Evolutionary conservation across 1,284 basidiomycete genomes (phyloP), one percentile per base, ranked within the genome.

Genomic region (Schizophyllum commune): DNA sequence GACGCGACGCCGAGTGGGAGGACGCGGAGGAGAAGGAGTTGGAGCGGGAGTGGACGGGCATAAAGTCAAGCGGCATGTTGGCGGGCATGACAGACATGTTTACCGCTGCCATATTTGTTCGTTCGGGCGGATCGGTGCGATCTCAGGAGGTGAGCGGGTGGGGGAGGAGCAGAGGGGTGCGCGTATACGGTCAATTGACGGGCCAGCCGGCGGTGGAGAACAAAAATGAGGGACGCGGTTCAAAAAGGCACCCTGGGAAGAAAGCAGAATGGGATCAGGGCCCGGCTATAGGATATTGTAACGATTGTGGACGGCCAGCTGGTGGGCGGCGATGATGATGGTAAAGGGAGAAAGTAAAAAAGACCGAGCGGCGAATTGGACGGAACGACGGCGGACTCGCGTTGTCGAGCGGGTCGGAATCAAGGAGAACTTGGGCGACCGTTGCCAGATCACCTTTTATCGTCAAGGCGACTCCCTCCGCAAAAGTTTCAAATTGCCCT

Each of bases 11-110:
- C 1, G 86, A 86, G 69, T 84, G 83, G 60, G 85, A 83, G 62
- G 85, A 87, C 60, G 82, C 79, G 58, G 88, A 90, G 55, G 88
- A 88, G 70, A 88, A 81, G 21, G 89, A 92, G 72, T 80, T 83
- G 56, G 89, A 90, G 71, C 89, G 83, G 52, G 89, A 89, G 72
- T 89, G 88, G 64, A 79, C 73, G 57, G 84, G 83, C 60, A 88
- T 74, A 73, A 88, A 89, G 72, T 89, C 87, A 75, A 89, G 82
- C 65, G 85, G 80, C 68, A 85, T 76, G 73, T 47, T 47, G 39
- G 39, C 39, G 17, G 39, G 39, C 39, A 47, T 47, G 39, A 47
- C 39, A 47, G 39, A 47, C 39, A 47, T 47, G 39, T 47, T 47
- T 47, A 47, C 39, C 39, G 39, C 39, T 11, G 39, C 39, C 39